Evolutionary conservation across 2,329 filamentous ascomycete species (phyloP).

Genomic region (Camillea tinctor): DNA sequence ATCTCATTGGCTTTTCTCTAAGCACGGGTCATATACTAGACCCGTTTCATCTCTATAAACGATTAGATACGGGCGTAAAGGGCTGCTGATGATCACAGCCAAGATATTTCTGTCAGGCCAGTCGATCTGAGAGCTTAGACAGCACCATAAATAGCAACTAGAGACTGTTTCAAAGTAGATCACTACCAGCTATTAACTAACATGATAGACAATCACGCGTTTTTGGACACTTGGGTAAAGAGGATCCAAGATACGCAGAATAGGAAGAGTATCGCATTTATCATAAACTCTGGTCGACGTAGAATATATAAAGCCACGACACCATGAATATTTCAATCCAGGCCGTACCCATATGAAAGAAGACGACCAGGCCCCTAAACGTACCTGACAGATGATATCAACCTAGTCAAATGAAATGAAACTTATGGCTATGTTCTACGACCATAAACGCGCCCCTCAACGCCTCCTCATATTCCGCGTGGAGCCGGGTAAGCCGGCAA

Average conservation of each 20-base stretch:
- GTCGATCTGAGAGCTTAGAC: background rate
- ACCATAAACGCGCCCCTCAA: background rate
- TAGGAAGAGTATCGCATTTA: background rate
- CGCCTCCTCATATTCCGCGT: background rate
- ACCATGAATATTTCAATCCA: background rate
- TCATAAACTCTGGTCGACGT: background rate
- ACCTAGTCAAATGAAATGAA: background rate
- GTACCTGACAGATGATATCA: background rate
- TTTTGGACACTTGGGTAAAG: background rate
- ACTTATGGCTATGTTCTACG: background rate
- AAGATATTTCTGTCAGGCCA: background rate
- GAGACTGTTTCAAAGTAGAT: background rate
- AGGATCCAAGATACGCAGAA: background rate
- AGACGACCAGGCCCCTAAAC: no score
- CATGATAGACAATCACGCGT: background rate
- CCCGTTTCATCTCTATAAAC: background rate
- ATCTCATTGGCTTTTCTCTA: background rate
- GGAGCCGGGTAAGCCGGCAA: background rate
- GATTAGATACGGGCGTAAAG: background rate
- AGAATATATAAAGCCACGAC: background rate
- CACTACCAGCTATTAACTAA: background rate
- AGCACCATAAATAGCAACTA: background rate
- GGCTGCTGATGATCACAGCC: background rate
- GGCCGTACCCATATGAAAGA: background rate
- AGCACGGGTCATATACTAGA: background rate